phyloP scores from a whole-genome alignment of 2,329 filamentous ascomycete genomes.

The Chaetomiaceae sp. region DNA sequence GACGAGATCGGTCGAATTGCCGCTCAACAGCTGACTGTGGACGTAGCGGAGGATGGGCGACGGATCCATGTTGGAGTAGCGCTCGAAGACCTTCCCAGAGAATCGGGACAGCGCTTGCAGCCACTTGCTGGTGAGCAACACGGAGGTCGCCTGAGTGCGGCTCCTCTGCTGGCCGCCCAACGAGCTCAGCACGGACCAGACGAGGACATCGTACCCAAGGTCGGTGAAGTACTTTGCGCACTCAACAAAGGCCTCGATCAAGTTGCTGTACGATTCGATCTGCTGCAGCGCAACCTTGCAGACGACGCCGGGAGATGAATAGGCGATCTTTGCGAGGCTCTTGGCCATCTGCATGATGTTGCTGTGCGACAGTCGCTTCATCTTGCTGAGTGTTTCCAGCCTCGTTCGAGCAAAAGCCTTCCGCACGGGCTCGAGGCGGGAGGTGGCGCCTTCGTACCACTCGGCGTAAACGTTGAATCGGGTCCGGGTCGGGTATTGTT shows the following conservation, averaged over 20 bases:
- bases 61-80: constrained; percentile 78
- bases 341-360: constrained; percentile 85
- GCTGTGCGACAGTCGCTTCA: constrained; percentile 85
- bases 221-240: constrained; percentile 92
- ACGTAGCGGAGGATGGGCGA: constrained; percentile 87
- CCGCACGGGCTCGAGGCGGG: constrained; percentile 71
- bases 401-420: constrained; percentile 72
- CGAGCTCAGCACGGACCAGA: constrained; percentile 83
- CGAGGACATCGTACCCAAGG: constrained; percentile 86
- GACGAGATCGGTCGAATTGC: constrained; percentile 86
- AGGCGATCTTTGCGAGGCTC: constrained; percentile 85
- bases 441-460: constrained; percentile 80
- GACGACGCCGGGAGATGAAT: constrained; percentile 84
- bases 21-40: constrained; percentile 71
- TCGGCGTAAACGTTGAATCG: constrained; percentile 90
- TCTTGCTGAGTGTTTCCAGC: constrained; percentile 74
- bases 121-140: constrained; percentile 82
- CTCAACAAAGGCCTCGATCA: constrained; percentile 92
- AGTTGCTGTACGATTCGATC: constrained; percentile 89
- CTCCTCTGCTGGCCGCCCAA: constrained; percentile 58
- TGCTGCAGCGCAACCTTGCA: constrained; percentile 86
- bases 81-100: constrained; percentile 81
- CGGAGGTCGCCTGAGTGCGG: constrained; percentile 58
- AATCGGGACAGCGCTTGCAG: constrained; percentile 86
- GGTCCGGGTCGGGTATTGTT: constrained; percentile 67